Percentiles rank a stretch among this genome's conserved stretches.
Evolutionary conservation across 148 eudicot genomes (phyloP).

Genomic region (Talinum fruticosum): DNA sequence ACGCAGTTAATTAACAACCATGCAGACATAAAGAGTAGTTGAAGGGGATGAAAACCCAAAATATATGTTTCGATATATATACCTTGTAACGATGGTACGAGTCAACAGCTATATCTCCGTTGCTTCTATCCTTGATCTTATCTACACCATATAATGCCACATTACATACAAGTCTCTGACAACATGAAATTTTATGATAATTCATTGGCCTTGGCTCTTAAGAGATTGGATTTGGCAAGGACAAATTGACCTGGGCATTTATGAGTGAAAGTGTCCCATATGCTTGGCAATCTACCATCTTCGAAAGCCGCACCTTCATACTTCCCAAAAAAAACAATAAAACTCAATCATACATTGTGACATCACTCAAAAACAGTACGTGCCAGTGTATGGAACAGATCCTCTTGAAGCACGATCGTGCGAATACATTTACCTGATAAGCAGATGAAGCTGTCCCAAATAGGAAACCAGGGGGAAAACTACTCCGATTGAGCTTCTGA

Average conservation of each 20-base stretch:
- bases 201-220: neutral
- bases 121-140: conserved; percentile 32
- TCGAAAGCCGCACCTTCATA: conserved; percentile 40
- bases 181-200: neutral
- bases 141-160: conserved; percentile 14
- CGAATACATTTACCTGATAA: conserved; percentile 30
- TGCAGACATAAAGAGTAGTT: no score
- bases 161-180: no score
- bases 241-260: conserved; percentile 24
- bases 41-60: no score
- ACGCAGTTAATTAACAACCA: no score
- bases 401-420: neutral
- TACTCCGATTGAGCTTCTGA: conserved; percentile 20
- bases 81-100: conserved; percentile 39
- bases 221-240: neutral
- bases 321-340: conserved; percentile 10
- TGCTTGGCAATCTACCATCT: conserved; percentile 33
- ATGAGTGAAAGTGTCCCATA: conserved; percentile 41
- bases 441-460: conserved; percentile 41
- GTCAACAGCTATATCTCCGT: conserved; percentile 35
- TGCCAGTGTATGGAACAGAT: neutral
- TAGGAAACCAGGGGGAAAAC: conserved; percentile 26
- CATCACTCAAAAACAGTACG: neutral
- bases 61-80: neutral
- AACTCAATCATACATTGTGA: no score